Conservation (phyloP, 1,139 yeast genomes). For the Candida smagusa region DNA sequence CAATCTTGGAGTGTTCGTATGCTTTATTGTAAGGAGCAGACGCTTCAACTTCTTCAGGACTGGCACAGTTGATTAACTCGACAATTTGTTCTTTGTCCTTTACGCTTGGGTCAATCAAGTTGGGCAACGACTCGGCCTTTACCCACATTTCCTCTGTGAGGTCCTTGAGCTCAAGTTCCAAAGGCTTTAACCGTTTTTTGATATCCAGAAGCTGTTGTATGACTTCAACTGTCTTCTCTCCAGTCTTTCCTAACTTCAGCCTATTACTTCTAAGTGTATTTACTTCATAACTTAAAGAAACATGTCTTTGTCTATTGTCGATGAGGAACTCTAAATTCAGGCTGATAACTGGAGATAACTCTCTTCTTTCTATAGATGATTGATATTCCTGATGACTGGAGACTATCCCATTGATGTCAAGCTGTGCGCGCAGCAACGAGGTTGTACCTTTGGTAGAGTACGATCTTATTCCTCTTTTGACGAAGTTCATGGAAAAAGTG, state of each 20-base stretch:
- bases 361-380: conserved; percentile 48
- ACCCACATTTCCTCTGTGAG: conserved; percentile 28
- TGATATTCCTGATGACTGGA: conserved; percentile 34
- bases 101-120: conserved; percentile 54
- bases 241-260: conserved; percentile 21
- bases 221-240: conserved; percentile 14
- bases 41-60: conserved; percentile 22
- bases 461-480: background rate
- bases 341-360: conserved; percentile 25
- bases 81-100: conserved; percentile 33
- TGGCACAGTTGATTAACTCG: conserved; percentile 45
- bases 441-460: conserved; percentile 17
- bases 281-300: conserved; percentile 19
- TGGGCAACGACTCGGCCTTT: conserved; percentile 62
- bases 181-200: conserved; percentile 31
- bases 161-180: conserved; percentile 29
- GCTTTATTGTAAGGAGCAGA: conserved; percentile 16
- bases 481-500: background rate
- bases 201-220: conserved; percentile 29
- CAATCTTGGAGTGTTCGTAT: conserved; percentile 67
- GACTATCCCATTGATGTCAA: conserved; percentile 48
- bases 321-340: conserved; percentile 32
- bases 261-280: conserved; percentile 30
- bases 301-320: conserved; percentile 22
- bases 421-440: conserved; percentile 36